Conservation (phyloP, 805 yeast genomes). For the Dipodascopsis uninucleata region DNA sequence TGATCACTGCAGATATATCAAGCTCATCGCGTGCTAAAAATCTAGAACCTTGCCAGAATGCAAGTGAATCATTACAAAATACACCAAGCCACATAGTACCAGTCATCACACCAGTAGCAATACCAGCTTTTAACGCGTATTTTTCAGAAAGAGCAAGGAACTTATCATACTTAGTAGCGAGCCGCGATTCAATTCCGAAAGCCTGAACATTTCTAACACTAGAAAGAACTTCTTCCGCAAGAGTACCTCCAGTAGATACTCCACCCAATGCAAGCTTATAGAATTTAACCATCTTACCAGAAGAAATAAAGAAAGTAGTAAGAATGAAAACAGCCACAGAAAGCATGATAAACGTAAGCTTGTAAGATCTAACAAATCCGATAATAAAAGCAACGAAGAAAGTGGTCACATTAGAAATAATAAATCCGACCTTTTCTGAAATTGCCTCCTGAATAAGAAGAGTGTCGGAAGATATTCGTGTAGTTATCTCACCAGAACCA, state of each 20-base stretch:
- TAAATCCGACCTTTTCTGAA: conserved; percentile 32
- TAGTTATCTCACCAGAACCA: conserved; percentile 35
- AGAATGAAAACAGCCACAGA: conserved; percentile 25
- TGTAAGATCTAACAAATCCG: conserved; percentile 27
- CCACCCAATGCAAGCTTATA: conserved; percentile 21
- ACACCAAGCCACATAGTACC: conserved; percentile 27
- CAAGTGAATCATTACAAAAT: conserved; percentile 29
- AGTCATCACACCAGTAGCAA: conserved; percentile 25
- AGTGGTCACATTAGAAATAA: conserved; percentile 28
- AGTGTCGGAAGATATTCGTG: conserved; percentile 33
- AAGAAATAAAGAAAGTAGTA: conserved; percentile 18
- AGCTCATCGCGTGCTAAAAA: conserved; percentile 22
- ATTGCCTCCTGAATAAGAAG: conserved; percentile 34
- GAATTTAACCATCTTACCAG: conserved; percentile 25
- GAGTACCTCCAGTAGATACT: conserved; percentile 34
- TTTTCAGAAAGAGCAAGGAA: conserved; percentile 25
- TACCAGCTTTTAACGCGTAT: conserved; percentile 27
- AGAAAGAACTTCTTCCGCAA: conserved; percentile 34
- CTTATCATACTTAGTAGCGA: conserved; percentile 28
- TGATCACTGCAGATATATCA: conserved; percentile 16
- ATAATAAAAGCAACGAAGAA: conserved; percentile 30
- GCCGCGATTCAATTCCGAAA: conserved; percentile 31
- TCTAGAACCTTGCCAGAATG: conserved; percentile 34
- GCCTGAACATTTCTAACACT: conserved; percentile 34
- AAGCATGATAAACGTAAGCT: conserved; percentile 30